Conservation (phyloP, 2,329 filamentous ascomycete species). For the Fusarium sp. region DNA sequence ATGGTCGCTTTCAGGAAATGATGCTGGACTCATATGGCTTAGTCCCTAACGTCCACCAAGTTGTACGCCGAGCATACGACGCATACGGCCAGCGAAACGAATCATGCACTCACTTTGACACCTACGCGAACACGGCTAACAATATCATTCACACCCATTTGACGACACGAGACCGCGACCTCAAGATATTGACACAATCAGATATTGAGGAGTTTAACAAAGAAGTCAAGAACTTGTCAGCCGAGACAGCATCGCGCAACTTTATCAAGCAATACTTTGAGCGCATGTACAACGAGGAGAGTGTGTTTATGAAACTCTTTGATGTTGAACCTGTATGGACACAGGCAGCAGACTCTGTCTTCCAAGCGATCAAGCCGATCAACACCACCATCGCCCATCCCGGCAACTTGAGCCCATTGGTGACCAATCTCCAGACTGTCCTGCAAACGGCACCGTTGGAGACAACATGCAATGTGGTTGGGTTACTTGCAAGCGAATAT, state of each 20-base stretch:
- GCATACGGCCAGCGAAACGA: conserved; percentile 57
- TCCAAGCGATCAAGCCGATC: conserved; percentile 58
- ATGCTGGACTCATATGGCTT: conserved; percentile 65
- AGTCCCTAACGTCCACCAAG: conserved; percentile 64
- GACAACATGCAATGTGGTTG: conserved; percentile 63
- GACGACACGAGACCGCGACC: conserved; percentile 61
- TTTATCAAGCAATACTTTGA: conserved; percentile 69
- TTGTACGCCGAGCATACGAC: conserved; percentile 62
- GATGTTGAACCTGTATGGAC: conserved; percentile 64
- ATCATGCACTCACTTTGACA: conserved; percentile 56
- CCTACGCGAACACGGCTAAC: conserved; percentile 62
- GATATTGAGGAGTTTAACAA: conserved; percentile 64
- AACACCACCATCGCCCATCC: conserved; percentile 63
- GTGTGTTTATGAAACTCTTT: conserved; percentile 64
- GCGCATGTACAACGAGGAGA: conserved; percentile 63
- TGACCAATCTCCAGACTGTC: conserved; percentile 58
- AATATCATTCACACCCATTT: conserved; percentile 65
- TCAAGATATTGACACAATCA: conserved; percentile 62
- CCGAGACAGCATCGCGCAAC: conserved; percentile 65
- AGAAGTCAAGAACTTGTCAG: conserved; percentile 58
- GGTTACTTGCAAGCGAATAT: conserved; percentile 68
- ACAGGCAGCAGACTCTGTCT: conserved; percentile 59
- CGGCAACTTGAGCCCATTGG: conserved; percentile 63
- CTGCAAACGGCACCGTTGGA: conserved; percentile 59
- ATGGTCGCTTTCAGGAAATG: conserved; percentile 68